These are phyloP conservation scores for Physcia stellaris DNA, from an alignment of 495 filamentous ascomycete species.

Conservation along the genomic window DNA sequence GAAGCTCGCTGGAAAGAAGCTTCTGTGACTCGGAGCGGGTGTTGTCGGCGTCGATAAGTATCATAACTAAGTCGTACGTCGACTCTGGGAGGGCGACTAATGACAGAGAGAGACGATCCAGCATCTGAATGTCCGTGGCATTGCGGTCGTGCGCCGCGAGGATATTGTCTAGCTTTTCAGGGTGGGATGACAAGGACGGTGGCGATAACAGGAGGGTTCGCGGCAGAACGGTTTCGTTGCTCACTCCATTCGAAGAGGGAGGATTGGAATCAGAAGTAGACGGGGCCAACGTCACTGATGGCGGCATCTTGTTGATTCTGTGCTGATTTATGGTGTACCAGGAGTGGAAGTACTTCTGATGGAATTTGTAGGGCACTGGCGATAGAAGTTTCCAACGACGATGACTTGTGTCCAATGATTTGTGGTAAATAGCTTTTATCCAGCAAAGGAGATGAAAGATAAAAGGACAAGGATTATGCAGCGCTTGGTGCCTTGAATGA, in stretches of 20 bases:
- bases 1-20: constrained; percentile 53
- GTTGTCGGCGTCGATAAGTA: constrained; percentile 66
- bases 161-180: constrained; percentile 41
- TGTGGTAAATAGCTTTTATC: too few relatives aligned
- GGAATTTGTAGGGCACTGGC: too few relatives aligned
- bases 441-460: too few relatives aligned
- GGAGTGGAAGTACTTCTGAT: too few relatives aligned
- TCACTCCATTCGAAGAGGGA: neutral
- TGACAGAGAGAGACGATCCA: constrained; percentile 79
- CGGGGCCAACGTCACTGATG: constrained; percentile 2
- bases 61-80: constrained; percentile 72
- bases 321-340: too few relatives aligned
- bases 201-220: constrained; percentile 59
- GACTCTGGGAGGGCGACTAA: constrained; percentile 61
- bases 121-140: constrained; percentile 88
- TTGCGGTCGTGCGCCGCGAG: constrained; percentile 53
- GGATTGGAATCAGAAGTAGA: constrained; percentile 3
- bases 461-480: too few relatives aligned
- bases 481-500: too few relatives aligned
- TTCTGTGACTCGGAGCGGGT: constrained; percentile 44
- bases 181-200: constrained; percentile 58
- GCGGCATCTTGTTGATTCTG: constrained; percentile 5
- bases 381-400: too few relatives aligned
- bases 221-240: neutral
- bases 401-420: too few relatives aligned